Evolutionary conservation across 768 basidiomycete species (phyloP), one percentile per base, ranked within the genome.

Genomic region (Rubroboletus pulcherrimus): DNA sequence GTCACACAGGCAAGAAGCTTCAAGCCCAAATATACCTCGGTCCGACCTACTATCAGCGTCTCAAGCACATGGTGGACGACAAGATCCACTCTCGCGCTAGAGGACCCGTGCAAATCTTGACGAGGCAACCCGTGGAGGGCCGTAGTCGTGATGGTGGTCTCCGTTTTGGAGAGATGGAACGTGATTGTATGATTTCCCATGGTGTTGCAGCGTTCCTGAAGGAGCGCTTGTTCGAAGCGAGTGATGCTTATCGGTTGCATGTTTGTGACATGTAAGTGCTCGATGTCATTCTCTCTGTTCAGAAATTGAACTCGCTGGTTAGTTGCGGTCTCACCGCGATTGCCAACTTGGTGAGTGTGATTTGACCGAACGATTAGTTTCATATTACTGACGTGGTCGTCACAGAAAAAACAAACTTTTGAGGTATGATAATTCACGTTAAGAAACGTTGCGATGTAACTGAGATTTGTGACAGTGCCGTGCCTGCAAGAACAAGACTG

Each of bases 141-240:
- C 83, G 97, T 73, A 93, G 91, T 82, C 84, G 97, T 75, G 97
- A 98, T 68, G 97, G 97, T 78, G 97, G 97, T 73, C 76, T 99
- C 60, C 93, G 97, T 66, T 99, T 99, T 79, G 97, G 97, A 80
- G 97, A 99, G 81, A 99, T 99, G 97, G 97, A 99, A 70, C 91
- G 93, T 71, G 96, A 98, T 83, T 98, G 97, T 72, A 99, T 99
- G 97, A 96, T 99, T 58, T 97, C 97, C 24, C 97, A 99, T 77
- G 97, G 97, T 70, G 94, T 98, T 60, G 96, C 97, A 44, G 93
- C 85, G 2, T 98, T 98, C 85, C 74, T 98, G 74, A 98, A 98
- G 75, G 97, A 98, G 76, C 88, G 97, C 55, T 78, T 98, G 71
- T 94, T 94, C 64, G 92, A 94, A 69, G 93, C 91, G 31, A 91